A percentile compares a stretch with the other conserved stretches of the same genome.
Conservation (phyloP, 768 basidiomycete species). For the Megacollybia marginata region DNA sequence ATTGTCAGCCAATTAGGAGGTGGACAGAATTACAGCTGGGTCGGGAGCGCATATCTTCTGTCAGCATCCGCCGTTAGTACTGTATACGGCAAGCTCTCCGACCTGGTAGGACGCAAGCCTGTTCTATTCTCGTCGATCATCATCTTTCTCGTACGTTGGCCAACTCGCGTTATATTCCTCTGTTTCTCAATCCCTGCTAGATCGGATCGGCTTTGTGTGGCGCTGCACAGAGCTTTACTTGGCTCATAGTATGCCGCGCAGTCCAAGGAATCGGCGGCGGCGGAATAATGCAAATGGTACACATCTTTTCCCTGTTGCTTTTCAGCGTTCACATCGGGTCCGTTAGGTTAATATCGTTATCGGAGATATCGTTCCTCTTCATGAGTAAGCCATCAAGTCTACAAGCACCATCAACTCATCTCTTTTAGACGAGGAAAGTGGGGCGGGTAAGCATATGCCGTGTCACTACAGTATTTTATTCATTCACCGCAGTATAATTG, state of each 20-base stretch:
- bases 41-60: constrained; percentile 61
- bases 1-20: constrained; percentile 23
- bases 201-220: constrained; percentile 78
- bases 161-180: not conserved
- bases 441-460: constrained; percentile 24
- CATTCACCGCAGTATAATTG: constrained; percentile 36
- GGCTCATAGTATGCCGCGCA: constrained; percentile 71
- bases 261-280: constrained; percentile 83
- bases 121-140: constrained; percentile 59
- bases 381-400: constrained; percentile 44
- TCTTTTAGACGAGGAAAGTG: constrained; percentile 64
- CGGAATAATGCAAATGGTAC: constrained; percentile 64
- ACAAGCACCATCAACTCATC: not conserved
- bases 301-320: constrained; percentile 5
- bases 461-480: too few species aligned
- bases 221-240: constrained; percentile 70
- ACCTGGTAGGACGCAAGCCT: constrained; percentile 59
- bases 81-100: constrained; percentile 72
- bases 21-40: constrained; percentile 22
- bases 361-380: constrained; percentile 75
- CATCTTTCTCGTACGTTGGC: constrained; percentile 50
- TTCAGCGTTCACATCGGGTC: not conserved
- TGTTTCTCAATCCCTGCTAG: constrained; percentile 23
- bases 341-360: constrained; percentile 61
- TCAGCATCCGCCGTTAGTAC: constrained; percentile 61